Conservation (phyloP, 371 early-diverging fungal genomes). For the Apophysomyces sp. region DNA sequence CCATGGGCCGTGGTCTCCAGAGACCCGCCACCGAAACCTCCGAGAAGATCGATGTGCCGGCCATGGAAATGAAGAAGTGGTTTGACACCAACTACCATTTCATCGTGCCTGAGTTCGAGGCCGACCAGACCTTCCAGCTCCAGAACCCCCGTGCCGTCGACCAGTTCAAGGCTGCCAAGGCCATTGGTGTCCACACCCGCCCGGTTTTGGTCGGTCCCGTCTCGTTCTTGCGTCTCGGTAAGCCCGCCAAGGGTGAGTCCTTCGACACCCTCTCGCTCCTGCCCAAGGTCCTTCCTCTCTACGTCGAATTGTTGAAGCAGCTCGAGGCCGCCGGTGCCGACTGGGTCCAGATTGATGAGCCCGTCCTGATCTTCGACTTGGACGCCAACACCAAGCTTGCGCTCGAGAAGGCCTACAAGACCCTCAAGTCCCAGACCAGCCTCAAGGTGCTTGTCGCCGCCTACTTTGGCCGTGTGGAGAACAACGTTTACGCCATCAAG, state of each 20-base stretch:
- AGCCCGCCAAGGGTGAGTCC: slow-evolving; percentile 67
- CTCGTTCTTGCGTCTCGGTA: slow-evolving; percentile 84
- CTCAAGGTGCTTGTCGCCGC: slow-evolving; percentile 84
- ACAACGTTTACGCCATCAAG: slow-evolving; percentile 69
- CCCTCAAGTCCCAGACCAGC: slow-evolving; percentile 56
- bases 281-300: slow-evolving; percentile 75
- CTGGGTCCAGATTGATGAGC: slow-evolving; percentile 95
- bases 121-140: slow-evolving; percentile 74
- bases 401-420: slow-evolving; percentile 62
- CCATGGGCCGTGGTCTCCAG: slow-evolving; percentile 96
- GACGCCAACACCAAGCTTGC: slow-evolving; percentile 47
- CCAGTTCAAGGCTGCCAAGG: slow-evolving; percentile 92
- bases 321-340: slow-evolving; percentile 87
- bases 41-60: slow-evolving; percentile 84
- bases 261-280: slow-evolving; percentile 76
- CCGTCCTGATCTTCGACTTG: slow-evolving; percentile 80
- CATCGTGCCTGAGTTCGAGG: slow-evolving; percentile 88
- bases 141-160: slow-evolving; percentile 74
- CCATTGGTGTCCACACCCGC: slow-evolving; percentile 85
- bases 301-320: slow-evolving; percentile 73
- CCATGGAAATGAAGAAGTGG: slow-evolving; percentile 96
- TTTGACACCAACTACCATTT: slow-evolving; percentile 97
- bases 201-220: slow-evolving; percentile 94
- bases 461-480: slow-evolving; percentile 89
- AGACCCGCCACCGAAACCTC: slow-evolving; percentile 58